These are phyloP conservation scores for Penicillium paxilli DNA, from an alignment of 495 filamentous ascomycete genomes.

Conservation along the genomic window DNA sequence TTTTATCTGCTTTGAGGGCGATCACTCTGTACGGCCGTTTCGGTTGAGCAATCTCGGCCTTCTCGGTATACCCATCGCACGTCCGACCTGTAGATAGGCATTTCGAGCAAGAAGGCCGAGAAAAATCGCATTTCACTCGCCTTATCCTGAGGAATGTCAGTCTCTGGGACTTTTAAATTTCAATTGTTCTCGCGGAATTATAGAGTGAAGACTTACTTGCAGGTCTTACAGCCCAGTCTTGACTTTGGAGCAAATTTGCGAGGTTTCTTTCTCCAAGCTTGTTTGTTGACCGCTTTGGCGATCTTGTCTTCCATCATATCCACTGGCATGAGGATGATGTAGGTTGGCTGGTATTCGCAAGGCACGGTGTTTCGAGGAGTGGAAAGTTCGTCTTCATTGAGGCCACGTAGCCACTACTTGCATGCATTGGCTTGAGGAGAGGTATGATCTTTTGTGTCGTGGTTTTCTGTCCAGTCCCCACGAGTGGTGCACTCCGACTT, in stretches of 20 bases:
- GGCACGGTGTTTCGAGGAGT: not conserved
- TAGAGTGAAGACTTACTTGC: conserved; percentile 31
- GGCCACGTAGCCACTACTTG: not conserved
- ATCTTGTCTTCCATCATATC: not conserved
- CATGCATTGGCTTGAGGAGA: not conserved
- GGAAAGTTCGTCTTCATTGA: not conserved
- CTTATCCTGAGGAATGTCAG: not conserved
- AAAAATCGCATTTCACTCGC: not conserved
- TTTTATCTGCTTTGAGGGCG: not conserved
- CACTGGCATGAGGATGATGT: not conserved
- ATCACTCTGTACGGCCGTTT: not conserved
- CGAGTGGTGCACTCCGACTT: too few relatives aligned
- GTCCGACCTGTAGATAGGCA: not conserved
- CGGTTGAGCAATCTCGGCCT: not conserved
- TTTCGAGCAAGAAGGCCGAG: not conserved
- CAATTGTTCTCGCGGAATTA: not conserved
- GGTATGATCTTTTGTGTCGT: too few relatives aligned
- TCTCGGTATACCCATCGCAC: not conserved
- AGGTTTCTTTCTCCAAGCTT: conserved; percentile 30
- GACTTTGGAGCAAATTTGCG: conserved; percentile 36
- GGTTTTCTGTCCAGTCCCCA: too few relatives aligned
- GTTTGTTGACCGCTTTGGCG: not conserved
- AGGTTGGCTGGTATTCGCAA: not conserved
- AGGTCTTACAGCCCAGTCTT: conserved; percentile 35
- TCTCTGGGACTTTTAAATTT: not conserved